These are phyloP conservation scores for Fusarium torreyae DNA, from an alignment of 2,329 filamentous ascomycete genomes.

Conservation along the genomic window DNA sequence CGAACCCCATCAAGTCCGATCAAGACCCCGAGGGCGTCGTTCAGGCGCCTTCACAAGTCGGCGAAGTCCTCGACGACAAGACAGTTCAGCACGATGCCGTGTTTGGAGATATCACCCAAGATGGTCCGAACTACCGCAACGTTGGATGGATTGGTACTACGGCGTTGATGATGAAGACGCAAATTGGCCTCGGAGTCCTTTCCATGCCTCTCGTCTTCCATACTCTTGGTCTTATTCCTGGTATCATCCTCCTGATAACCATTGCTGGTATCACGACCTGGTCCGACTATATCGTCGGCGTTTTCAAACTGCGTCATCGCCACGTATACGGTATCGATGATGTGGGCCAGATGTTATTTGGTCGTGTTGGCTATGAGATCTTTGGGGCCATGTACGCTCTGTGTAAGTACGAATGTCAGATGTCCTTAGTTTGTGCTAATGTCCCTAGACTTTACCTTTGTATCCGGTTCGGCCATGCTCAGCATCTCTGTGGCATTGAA, in stretches of 20 bases:
- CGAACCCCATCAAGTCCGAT: too few relatives aligned
- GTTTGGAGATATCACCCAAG: slow-evolving; percentile 51
- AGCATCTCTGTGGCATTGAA: slow-evolving; percentile 59
- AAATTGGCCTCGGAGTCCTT: slow-evolving; percentile 63
- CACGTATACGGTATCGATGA: slow-evolving; percentile 70
- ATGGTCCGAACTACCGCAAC: slow-evolving; percentile 53
- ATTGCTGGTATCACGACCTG: slow-evolving; percentile 64
- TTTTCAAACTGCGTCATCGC: slow-evolving; percentile 66
- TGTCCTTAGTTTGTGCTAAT: slow-evolving; percentile 46
- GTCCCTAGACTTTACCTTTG: slow-evolving; percentile 52
- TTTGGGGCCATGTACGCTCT: slow-evolving; percentile 47
- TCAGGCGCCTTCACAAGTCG: too few relatives aligned
- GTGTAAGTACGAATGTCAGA: too few relatives aligned
- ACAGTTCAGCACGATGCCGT: slow-evolving; percentile 46
- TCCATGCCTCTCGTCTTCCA: slow-evolving; percentile 64
- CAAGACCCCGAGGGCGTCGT: too few relatives aligned
- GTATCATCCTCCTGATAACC: slow-evolving; percentile 60
- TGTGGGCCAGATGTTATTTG: slow-evolving; percentile 64
- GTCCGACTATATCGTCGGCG: slow-evolving; percentile 64
- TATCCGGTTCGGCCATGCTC: slow-evolving; percentile 41
- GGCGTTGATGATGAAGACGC: slow-evolving; percentile 64
- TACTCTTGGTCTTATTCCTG: slow-evolving; percentile 63
- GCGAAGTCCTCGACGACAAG: too few relatives aligned
- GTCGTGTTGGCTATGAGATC: slow-evolving; percentile 60
- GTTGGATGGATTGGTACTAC: slow-evolving; percentile 62